phyloP scores from a whole-genome alignment of 345 rosid species.

The Zanthoxylum bungeanum region DNA sequence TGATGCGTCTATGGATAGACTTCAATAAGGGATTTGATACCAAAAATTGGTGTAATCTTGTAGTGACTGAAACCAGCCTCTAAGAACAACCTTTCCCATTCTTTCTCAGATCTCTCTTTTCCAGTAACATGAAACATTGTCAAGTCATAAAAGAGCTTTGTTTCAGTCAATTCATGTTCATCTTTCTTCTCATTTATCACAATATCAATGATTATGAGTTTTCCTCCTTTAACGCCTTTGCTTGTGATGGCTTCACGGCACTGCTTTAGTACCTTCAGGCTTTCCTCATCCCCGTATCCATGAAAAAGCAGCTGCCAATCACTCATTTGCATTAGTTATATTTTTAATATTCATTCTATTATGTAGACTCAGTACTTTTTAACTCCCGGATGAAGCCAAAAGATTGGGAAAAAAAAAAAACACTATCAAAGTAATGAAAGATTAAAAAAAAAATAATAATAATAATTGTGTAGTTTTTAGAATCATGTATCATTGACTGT shows the following conservation, averaged over 20 bases:
- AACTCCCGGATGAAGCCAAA: too few species aligned
- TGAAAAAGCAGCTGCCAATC: too few species aligned
- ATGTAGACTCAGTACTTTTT: too few species aligned
- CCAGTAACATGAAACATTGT: constrained; percentile 31
- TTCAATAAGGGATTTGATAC: constrained; percentile 20
- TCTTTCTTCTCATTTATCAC: constrained; percentile 18
- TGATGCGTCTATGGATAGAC: constrained; percentile 23
- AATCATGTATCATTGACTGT: too few species aligned
- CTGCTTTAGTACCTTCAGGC: too few species aligned
- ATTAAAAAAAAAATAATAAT: too few species aligned
- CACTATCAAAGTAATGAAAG: too few species aligned
- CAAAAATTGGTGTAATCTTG: constrained; percentile 33
- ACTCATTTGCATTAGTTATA: neutral
- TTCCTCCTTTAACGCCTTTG: neutral
- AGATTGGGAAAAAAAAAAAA: too few species aligned
- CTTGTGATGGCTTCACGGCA: constrained; percentile 23
- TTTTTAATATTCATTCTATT: too few species aligned
- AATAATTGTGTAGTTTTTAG: too few species aligned
- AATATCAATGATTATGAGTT: constrained; percentile 20
- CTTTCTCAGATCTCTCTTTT: constrained; percentile 32
- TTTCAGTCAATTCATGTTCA: constrained; percentile 15
- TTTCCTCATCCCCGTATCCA: too few species aligned
- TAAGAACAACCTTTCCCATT: constrained; percentile 32
- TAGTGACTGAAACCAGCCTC: constrained; percentile 33
- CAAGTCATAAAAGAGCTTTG: constrained; percentile 42